Conservation (phyloP, 2,329 filamentous ascomycete species). For the Trichocomaceae sp. region DNA sequence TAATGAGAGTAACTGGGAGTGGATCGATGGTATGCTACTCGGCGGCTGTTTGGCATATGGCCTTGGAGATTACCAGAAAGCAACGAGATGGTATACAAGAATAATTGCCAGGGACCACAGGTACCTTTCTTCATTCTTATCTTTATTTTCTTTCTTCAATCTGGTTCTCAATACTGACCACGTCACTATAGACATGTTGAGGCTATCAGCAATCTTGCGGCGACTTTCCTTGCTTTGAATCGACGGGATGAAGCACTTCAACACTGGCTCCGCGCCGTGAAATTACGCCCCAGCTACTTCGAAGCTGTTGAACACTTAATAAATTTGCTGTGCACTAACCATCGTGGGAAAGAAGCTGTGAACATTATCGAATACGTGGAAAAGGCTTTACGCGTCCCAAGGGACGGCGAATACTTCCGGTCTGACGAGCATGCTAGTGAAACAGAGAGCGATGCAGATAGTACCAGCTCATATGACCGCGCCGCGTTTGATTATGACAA, state of each 20-base stretch:
- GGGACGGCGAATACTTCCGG: slow-evolving; percentile 43
- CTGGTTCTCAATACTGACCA: not conserved
- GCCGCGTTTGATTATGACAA: slow-evolving; percentile 53
- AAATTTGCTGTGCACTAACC: slow-evolving; percentile 72
- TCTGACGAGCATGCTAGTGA: slow-evolving; percentile 53
- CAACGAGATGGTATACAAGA: slow-evolving; percentile 46
- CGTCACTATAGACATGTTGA: slow-evolving; percentile 65
- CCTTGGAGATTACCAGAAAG: slow-evolving; percentile 71
- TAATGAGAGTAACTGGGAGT: slow-evolving; percentile 73
- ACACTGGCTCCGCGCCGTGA: slow-evolving; percentile 80
- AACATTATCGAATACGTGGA: slow-evolving; percentile 83
- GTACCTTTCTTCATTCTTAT: slow-evolving; percentile 31
- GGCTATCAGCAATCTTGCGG: slow-evolving; percentile 87
- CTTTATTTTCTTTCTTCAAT: slow-evolving; percentile 16
- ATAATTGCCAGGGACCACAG: slow-evolving; percentile 54
- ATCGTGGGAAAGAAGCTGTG: slow-evolving; percentile 77
- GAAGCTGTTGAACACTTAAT: slow-evolving; percentile 94
- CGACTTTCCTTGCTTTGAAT: slow-evolving; percentile 76
- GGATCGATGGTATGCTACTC: slow-evolving; percentile 88
- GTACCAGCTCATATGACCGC: slow-evolving; percentile 51
- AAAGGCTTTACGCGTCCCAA: slow-evolving; percentile 54
- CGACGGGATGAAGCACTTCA: slow-evolving; percentile 76
- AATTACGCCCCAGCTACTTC: slow-evolving; percentile 76
- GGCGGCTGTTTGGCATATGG: slow-evolving; percentile 90
- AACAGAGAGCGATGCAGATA: slow-evolving; percentile 51